Base-by-base conservation (phyloP, 164 flowering plant species). In the Houttuynia cordata region DNA sequence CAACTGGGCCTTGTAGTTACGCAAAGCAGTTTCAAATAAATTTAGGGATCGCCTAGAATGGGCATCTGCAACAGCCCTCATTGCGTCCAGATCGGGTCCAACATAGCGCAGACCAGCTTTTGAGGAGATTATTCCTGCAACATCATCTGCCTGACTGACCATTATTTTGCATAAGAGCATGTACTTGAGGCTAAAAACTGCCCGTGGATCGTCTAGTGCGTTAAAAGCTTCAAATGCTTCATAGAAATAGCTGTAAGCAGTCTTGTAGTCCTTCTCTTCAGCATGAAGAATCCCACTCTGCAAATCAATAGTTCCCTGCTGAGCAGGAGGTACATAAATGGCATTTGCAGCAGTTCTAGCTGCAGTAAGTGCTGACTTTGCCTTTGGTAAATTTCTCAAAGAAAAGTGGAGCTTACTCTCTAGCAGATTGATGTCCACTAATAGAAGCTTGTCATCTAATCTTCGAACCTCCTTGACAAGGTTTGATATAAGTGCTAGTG, bases 341-440 rank as follows among this genome's bases (percentile, higher is more conserved):
- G 87, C 81, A 74, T 82, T 82, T 24, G 87, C 84, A 39, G 87
- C 84, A 17, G 84, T 82, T 68, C 84, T 76, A 19, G 87, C 87
- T 6, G 87, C 87, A 1, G 87, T 82, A 24, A 82, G 76, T 56
- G 86, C 79, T 55, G 86, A 80, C 63, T 80, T 82, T 14, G 86
- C 86, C 69, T 82, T 82, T 82, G 17, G 79, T 53, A 59, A 71
- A 45, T 45, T 45, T 45, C 49, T 45, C 49, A 45, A 45, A 45
- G 49, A 45, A 10, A 45, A 45, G 49, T 45, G 49, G 49, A 45
- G 49, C 49, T 45, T 45, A 45, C 49, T 45, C 49, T 45, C 49
- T 0, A 45, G 49, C 13, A 45, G 49, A 45, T 45, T 45, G 15
- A 45, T 45, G 49, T 45, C 49, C 49, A 45, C 49, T 17, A 45